Evolutionary conservation across 345 rosid species (phyloP), one percentile per base, ranked within the genome.

Genomic region (Arabis alpina): DNA sequence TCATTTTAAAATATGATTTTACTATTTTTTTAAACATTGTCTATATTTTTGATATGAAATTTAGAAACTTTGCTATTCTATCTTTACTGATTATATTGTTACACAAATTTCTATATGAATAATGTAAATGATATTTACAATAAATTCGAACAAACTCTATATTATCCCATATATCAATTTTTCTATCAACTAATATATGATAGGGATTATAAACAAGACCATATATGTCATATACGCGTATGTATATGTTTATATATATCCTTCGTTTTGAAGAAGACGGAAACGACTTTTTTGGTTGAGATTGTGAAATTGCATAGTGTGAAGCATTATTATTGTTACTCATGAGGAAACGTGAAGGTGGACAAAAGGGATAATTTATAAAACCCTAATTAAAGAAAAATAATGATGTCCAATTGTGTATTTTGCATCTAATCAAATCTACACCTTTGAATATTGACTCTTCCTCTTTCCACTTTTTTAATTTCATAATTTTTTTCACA

Each of bases 291-390:
- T 59, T 52, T 14, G 63, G 73, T 51, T 74, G 73, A 74, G 78
- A 67, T 41, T 66, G 61, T 67, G 73, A 44, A 45, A 60, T 52
- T 43, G 55, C 42, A 36, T 61, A 67, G 62, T 66, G 77, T 74
- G 77, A 52, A 74, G 72, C 77, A 74, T 60, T 61, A 67, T 67
- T 74, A 74, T 74, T 52, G 73, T 74, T 74, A 74, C 73, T 52
- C 78, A 74, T 61, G 73, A 74, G 68, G 63, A 74, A 74, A 53
- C 73, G 73, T 74, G 78, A 67, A 67, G 78, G 68, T 59, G 51
- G 56, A 34, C 68, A 44, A 67, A 73, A 66, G 62, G 56, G 73
- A 74, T 66, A 58, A 34, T 14, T 59, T 8, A 16, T 8, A 54
- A 74, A 66, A 32, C 14, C 62, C 73, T 59, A 66, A 59, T 59